A percentile compares a stretch with the other conserved stretches of the same genome.
These are phyloP conservation scores for Trichoderma gamsii DNA, from an alignment of 495 filamentous ascomycete species.

Conservation along the genomic window DNA sequence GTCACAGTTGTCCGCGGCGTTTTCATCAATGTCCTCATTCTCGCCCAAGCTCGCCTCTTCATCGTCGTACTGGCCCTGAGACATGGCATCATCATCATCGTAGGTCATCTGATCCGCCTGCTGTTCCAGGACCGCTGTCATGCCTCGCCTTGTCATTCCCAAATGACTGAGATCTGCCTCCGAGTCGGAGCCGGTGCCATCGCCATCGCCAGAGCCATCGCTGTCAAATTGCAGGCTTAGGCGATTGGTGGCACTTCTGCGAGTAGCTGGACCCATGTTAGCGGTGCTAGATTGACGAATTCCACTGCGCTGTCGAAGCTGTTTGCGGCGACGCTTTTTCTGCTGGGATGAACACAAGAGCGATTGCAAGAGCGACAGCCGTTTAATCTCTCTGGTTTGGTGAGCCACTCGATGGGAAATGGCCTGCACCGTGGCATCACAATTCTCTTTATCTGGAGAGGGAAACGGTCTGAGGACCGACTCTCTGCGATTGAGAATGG, in stretches of 20 bases:
- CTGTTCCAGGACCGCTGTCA: background rate
- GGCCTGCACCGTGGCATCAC: background rate
- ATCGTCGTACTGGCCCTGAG: slow-evolving; percentile 6
- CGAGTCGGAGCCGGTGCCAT: background rate
- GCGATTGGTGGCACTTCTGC: background rate
- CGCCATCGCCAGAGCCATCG: background rate
- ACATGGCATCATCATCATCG: slow-evolving; percentile 10
- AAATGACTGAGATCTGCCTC: slow-evolving; percentile 13
- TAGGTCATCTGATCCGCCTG: slow-evolving; percentile 10
- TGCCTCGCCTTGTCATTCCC: slow-evolving; percentile 12
- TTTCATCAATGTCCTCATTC: slow-evolving; percentile 17
- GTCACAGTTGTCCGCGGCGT: slow-evolving; percentile 22
- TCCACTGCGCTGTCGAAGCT: background rate
- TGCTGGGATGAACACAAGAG: background rate
- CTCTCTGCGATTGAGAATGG: background rate
- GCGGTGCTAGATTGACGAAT: background rate
- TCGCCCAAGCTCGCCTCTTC: slow-evolving; percentile 13
- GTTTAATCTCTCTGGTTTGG: background rate
- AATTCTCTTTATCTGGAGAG: slow-evolving; percentile 10
- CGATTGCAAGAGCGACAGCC: background rate
- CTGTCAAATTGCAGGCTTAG: background rate
- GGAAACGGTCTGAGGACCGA: background rate
- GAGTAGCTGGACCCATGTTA: slow-evolving; percentile 7
- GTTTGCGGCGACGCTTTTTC: background rate
- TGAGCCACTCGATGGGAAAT: background rate